Conservation (phyloP, 148 eudicot species). For the Pouteria glomerata region DNA sequence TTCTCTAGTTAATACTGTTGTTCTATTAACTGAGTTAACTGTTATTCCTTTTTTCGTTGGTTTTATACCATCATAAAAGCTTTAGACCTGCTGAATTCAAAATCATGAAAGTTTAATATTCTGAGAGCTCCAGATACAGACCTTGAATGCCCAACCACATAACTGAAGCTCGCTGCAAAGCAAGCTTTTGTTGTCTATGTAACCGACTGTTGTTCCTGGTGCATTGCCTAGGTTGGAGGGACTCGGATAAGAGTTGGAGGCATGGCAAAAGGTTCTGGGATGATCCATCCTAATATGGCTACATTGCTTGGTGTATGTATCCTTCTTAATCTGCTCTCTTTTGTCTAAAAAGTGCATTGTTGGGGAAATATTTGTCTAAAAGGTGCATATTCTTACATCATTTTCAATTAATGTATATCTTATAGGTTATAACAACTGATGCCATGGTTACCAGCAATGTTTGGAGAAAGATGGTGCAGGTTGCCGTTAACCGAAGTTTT, state of each 20-base stretch:
- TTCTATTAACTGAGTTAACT: background rate
- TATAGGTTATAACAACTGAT: constrained; percentile 95
- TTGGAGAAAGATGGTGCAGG: constrained; percentile 92
- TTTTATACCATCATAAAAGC: background rate
- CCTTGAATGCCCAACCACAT: too few species aligned
- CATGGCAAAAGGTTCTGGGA: constrained; percentile 99
- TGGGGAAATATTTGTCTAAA: too few species aligned
- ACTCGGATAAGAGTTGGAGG: constrained; percentile 72
- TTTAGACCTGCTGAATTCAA: background rate
- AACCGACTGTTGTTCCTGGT: background rate
- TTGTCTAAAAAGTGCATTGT: constrained; percentile 6
- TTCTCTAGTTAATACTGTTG: background rate
- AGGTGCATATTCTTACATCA: background rate
- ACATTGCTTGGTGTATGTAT: constrained; percentile 93
- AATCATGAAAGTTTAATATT: too few species aligned
- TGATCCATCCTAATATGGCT: constrained; percentile 99
- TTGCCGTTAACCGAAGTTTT: constrained; percentile 88
- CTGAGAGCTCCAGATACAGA: too few species aligned
- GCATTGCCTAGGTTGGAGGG: constrained; percentile 57
- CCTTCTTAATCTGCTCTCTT: constrained; percentile 16
- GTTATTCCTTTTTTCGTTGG: background rate
- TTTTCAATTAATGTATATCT: constrained; percentile 1
- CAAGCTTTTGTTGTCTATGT: background rate
- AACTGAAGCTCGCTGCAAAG: background rate
- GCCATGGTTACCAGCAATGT: constrained; percentile 71